phyloP scores from a whole-genome alignment of 2,329 filamentous ascomycete species.

The Lasiodiplodia sp. region DNA sequence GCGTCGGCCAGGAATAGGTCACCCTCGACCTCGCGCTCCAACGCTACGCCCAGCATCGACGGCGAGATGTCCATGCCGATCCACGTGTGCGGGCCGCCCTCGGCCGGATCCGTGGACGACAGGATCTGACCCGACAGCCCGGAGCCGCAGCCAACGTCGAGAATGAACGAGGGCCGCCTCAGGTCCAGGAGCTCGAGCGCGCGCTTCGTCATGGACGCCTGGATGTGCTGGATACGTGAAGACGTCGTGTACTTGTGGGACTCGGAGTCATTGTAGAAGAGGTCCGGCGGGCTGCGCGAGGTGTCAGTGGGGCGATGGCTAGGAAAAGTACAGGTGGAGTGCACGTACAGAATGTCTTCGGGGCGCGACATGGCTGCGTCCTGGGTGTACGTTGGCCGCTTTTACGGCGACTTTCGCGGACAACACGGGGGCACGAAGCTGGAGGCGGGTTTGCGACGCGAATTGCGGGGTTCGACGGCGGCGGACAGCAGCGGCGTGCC shows the following conservation, averaged over 20 bases:
- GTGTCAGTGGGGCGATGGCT: constrained; percentile 36
- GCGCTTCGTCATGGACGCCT: constrained; percentile 91
- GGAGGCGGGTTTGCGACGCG: too few species aligned
- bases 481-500: not conserved
- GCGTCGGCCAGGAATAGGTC: constrained; percentile 95
- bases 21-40: constrained; percentile 90
- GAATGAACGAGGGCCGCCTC: constrained; percentile 79
- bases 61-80: constrained; percentile 96
- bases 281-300: constrained; percentile 78
- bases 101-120: constrained; percentile 70
- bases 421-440: too few species aligned
- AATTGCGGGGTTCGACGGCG: not conserved
- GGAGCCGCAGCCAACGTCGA: constrained; percentile 96
- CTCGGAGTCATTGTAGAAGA: constrained; percentile 96
- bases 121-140: constrained; percentile 95
- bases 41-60: constrained; percentile 94
- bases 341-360: constrained; percentile 84
- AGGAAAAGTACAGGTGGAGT: constrained; percentile 7
- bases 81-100: constrained; percentile 90
- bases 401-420: not conserved
- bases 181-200: constrained; percentile 92
- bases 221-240: constrained; percentile 93
- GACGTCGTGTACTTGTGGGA: constrained; percentile 97
- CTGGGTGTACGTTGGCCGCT: not conserved
- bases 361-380: constrained; percentile 81